Evolutionary conservation across 1,284 basidiomycete species (phyloP).

Genomic region (Heterobasidion annosum): DNA sequence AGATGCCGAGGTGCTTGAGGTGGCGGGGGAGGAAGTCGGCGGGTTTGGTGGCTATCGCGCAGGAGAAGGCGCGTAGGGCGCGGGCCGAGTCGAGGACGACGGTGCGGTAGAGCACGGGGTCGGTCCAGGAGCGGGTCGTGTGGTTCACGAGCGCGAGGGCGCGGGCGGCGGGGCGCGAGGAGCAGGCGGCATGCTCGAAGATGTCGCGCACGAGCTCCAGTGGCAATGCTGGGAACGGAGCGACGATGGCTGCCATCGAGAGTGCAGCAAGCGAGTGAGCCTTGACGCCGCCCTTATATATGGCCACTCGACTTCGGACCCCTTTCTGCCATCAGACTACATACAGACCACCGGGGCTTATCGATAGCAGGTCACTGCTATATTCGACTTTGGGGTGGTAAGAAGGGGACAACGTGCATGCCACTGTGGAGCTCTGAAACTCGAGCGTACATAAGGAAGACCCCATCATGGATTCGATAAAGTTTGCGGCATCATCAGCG

Average conservation of each 20-base stretch:
- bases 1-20: conserved; percentile 21
- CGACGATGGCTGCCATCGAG: background rate
- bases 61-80: conserved; percentile 22
- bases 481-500: too few relatives aligned
- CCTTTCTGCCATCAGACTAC: too few relatives aligned
- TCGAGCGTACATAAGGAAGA: too few relatives aligned
- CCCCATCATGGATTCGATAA: too few relatives aligned
- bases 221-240: conserved; percentile 15
- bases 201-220: conserved; percentile 26
- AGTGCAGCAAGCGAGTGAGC: too few relatives aligned
- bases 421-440: too few relatives aligned
- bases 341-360: too few relatives aligned
- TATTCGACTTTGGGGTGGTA: too few relatives aligned
- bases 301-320: too few relatives aligned
- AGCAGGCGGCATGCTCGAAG: conserved; percentile 24
- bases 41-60: conserved; percentile 20
- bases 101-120: conserved; percentile 28
- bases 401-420: too few relatives aligned
- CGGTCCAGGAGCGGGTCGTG: conserved; percentile 22
- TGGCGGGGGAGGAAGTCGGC: conserved; percentile 15
- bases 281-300: too few relatives aligned
- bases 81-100: conserved; percentile 26
- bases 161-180: conserved; percentile 20
- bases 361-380: too few relatives aligned
- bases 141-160: conserved; percentile 26